Conservation (phyloP, 352 stramenopile species). For the Globisporangium middletonii region DNA sequence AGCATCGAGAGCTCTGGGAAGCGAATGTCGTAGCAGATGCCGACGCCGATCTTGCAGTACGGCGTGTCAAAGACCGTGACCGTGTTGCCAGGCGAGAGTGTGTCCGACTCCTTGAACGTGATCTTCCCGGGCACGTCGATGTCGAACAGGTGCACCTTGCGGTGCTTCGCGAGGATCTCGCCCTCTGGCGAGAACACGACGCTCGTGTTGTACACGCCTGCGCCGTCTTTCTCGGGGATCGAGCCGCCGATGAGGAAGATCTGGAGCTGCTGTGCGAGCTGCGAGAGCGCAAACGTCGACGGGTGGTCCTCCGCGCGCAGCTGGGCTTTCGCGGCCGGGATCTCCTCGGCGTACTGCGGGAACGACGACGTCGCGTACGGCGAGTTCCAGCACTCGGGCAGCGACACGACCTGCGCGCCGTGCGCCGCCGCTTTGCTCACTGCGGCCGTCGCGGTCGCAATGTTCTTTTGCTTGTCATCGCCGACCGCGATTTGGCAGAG, state of each 20-base stretch:
- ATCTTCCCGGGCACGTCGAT: conserved; percentile 99
- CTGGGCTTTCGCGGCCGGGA: conserved; percentile 74
- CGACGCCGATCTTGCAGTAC: conserved; percentile 94
- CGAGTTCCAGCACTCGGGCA: conserved; percentile 96
- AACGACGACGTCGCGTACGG: conserved; percentile 98
- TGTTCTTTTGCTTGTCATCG: conserved; percentile 80
- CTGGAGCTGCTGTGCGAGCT: conserved; percentile 85
- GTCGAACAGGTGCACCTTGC: conserved; percentile 99
- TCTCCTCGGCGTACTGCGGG: conserved; percentile 95
- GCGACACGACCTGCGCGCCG: conserved; percentile 84
- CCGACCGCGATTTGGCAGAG: conserved; percentile 95
- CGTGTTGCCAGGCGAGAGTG: conserved; percentile 90
- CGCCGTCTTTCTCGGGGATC: conserved; percentile 89
- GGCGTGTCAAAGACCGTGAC: conserved; percentile 85
- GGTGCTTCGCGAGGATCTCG: conserved; percentile 96
- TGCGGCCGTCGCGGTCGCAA: conserved; percentile 61
- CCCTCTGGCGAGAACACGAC: conserved; percentile 94
- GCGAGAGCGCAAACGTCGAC: conserved; percentile 85
- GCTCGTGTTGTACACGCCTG: conserved; percentile 99
- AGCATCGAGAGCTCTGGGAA: conserved; percentile 99
- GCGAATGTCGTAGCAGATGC: conserved; percentile 99
- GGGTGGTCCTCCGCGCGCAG: conserved; percentile 60
- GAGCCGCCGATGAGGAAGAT: conserved; percentile 97
- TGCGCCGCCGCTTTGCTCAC: conserved; percentile 67
- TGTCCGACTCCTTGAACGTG: conserved; percentile 99